phyloP scores from a whole-genome alignment of 73 alveolate species.

The Paramecium caudatum region DNA sequence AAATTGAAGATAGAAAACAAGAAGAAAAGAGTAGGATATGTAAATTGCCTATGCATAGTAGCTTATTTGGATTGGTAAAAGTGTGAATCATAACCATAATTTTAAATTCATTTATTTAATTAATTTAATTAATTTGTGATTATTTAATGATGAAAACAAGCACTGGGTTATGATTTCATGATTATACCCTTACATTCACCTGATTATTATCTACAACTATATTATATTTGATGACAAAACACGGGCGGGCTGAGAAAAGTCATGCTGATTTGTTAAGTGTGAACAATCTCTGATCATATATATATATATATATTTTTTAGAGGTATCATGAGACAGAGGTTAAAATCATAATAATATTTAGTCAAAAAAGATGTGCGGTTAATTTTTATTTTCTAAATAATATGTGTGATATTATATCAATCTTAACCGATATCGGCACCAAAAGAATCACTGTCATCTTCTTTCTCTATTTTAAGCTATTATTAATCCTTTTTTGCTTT shows the following conservation, averaged over 20 bases:
- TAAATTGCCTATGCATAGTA: conserved; percentile 68
- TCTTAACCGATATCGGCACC: conserved; percentile 64
- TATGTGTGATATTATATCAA: too few relatives aligned
- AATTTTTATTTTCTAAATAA: too few relatives aligned
- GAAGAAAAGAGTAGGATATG: conserved; percentile 71
- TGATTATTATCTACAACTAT: not conserved
- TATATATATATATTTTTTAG: not conserved
- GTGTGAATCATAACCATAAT: conserved; percentile 73
- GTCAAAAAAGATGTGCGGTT: too few relatives aligned
- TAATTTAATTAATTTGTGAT: conserved; percentile 14
- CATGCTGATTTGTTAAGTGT: conserved; percentile 61
- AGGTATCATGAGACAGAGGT: too few relatives aligned
- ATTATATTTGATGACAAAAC: conserved; percentile 14
- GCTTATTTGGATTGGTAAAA: conserved; percentile 69
- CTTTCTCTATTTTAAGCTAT: not conserved
- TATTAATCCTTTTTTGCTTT: conserved; percentile 5
- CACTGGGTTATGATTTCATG: conserved; percentile 57
- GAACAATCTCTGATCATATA: conserved; percentile 40
- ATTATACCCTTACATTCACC: conserved; percentile 11
- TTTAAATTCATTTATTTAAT: not conserved
- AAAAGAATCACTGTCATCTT: conserved; percentile 44
- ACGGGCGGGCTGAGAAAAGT: conserved; percentile 55
- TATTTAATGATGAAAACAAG: conserved; percentile 5
- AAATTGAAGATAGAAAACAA: conserved; percentile 78
- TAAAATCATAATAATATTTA: too few relatives aligned